Percentiles rank a stretch among this genome's conserved stretches.
Conservation (phyloP, 2,329 filamentous ascomycete species). For the Exophiala mesophila region DNA sequence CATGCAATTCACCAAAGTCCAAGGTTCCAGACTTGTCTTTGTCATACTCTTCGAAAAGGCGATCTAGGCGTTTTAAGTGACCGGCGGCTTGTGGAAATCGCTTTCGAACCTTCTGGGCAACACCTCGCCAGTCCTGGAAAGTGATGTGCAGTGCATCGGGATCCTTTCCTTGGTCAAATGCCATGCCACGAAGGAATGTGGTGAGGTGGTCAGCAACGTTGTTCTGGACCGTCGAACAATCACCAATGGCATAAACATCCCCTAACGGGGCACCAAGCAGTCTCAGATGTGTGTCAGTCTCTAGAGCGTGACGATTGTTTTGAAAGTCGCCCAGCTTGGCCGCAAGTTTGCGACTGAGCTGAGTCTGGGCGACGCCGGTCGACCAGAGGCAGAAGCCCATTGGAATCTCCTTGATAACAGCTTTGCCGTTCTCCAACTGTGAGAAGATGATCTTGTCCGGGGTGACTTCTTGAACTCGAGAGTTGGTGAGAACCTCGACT, state of each 20-base stretch:
- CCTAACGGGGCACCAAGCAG: constrained; percentile 83
- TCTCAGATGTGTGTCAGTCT: constrained; percentile 90
- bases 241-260: constrained; percentile 93
- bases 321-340: constrained; percentile 70
- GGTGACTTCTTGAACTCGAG: constrained; percentile 83
- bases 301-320: constrained; percentile 83
- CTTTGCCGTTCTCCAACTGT: constrained; percentile 70
- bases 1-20: constrained; percentile 85
- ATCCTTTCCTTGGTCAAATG: constrained; percentile 87
- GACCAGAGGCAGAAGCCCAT: constrained; percentile 98
- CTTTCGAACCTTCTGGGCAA: constrained; percentile 77
- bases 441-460: constrained; percentile 82
- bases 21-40: constrained; percentile 88
- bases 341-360: constrained; percentile 71
- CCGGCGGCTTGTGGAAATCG: constrained; percentile 86
- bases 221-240: constrained; percentile 95
- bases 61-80: constrained; percentile 84
- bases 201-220: constrained; percentile 90
- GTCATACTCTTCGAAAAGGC: constrained; percentile 87
- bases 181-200: constrained; percentile 79
- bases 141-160: constrained; percentile 81
- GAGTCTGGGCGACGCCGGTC: constrained; percentile 83
- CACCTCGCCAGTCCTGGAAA: constrained; percentile 80
- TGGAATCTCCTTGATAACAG: constrained; percentile 85
- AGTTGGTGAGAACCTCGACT: constrained; percentile 86